phyloP scores from a whole-genome alignment of 2,329 filamentous ascomycete genomes.

The Coniochaeta hoffmannii region DNA sequence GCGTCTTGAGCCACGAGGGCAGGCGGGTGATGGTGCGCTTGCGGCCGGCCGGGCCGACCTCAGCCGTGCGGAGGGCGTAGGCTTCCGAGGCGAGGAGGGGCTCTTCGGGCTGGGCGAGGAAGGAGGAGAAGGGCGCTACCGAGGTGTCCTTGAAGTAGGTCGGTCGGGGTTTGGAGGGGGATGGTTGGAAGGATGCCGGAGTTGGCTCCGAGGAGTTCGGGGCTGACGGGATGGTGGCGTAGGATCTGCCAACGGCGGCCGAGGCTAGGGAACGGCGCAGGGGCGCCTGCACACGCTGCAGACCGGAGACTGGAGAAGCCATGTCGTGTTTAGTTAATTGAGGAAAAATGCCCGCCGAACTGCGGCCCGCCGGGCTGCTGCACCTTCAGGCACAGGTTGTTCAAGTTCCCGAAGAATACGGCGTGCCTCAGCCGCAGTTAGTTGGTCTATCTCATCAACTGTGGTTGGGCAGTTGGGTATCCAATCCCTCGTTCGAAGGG shows the following conservation, averaged over 20 bases:
- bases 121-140: constrained; percentile 51
- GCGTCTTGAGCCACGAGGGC: constrained; percentile 92
- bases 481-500: too few species aligned
- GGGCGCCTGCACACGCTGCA: constrained; percentile 34
- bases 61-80: constrained; percentile 53
- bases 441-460: too few species aligned
- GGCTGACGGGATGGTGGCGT: constrained; percentile 36
- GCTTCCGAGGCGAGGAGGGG: constrained; percentile 45
- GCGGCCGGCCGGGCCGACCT: constrained; percentile 56
- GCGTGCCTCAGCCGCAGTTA: too few species aligned
- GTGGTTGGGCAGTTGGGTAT: too few species aligned
- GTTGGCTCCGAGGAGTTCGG: constrained; percentile 4
- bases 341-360: constrained; percentile 7
- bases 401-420: too few species aligned
- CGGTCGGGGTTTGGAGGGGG: constrained; percentile 21
- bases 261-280: constrained; percentile 30
- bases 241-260: constrained; percentile 26
- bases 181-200: constrained; percentile 9
- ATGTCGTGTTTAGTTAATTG: constrained; percentile 17
- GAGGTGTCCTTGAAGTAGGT: constrained; percentile 55
- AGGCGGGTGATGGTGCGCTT: constrained; percentile 64
- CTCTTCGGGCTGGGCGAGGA: constrained; percentile 36
- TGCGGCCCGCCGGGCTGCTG: too few species aligned
- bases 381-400: too few species aligned
- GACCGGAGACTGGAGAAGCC: constrained; percentile 31